Conservation (phyloP, 805 yeast genomes). For the Clavispora santaluciae region DNA sequence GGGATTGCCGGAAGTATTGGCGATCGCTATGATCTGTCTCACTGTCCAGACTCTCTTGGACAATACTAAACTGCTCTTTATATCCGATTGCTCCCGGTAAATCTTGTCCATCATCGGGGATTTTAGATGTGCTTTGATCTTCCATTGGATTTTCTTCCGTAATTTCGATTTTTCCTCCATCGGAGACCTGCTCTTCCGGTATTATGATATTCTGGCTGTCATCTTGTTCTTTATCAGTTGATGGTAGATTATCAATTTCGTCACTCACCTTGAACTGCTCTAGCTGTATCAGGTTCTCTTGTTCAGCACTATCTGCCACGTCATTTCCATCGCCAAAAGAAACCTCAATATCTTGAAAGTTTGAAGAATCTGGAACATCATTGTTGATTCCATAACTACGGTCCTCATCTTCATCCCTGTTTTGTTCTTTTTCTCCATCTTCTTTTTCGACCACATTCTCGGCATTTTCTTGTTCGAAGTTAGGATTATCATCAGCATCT, state of each 20-base stretch:
- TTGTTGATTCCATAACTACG: too few relatives aligned
- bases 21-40: not conserved
- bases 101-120: too few relatives aligned
- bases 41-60: not conserved
- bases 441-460: not conserved
- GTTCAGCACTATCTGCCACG: too few relatives aligned
- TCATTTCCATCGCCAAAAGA: too few relatives aligned
- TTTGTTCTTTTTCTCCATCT: not conserved
- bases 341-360: too few relatives aligned
- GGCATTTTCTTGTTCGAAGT: not conserved
- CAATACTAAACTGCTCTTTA: not conserved
- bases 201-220: not conserved
- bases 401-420: not conserved
- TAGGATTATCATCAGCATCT: not conserved
- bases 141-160: not conserved
- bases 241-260: too few relatives aligned
- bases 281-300: too few relatives aligned
- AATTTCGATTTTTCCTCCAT: not conserved
- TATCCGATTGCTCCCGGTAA: too few relatives aligned
- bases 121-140: too few relatives aligned
- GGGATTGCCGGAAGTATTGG: not conserved
- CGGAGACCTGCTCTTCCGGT: not conserved
- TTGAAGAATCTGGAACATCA: too few relatives aligned
- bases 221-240: not conserved
- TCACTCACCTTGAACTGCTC: too few relatives aligned